Base-by-base conservation (phyloP, 768 basidiomycete species). In the Amanita rubescens region DNA sequence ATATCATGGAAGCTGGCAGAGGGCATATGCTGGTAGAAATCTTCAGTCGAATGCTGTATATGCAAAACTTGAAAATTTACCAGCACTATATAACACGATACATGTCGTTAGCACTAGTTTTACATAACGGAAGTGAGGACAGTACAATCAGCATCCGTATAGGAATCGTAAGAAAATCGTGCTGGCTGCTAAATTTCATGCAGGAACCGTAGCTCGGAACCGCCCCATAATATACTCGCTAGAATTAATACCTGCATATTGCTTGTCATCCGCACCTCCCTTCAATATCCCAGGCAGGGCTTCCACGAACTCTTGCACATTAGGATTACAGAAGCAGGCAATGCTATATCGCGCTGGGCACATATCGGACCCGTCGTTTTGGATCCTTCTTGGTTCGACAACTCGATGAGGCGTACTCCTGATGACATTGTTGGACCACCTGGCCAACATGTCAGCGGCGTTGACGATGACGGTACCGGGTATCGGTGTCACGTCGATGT, bases 321-420 rank as follows among this genome's bases (percentile, higher is more conserved):
- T 49, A n/a, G 49, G 49, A 24, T 35, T 37, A n/a, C 49, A 49
- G 69, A 93, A 93, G 73, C 88, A 93, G 7, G 87, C 90, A 49
- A 92, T 85, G 8, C 87, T 89, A 62, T 90, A 87, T 24, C 90
- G 78, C 8, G 71, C 67, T 0, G 87, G 83, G 1, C 81, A 84
- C 54, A 82, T 67, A n/a, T 65, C 69, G 57, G 83, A 80, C 5
- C 69, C 71, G 7, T 75, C 71, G 58, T 65, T n/a, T n/a, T n/a
- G 73, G 68, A 11, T 74, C 75, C 0, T n/a, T n/a, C 80, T 71
- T 19, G 90, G 88, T 3, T 85, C 83, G 6, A 91, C 90, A 19
- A 93, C 90, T 14, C 86, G 81, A 66, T 91, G 90, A 15, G 90
- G 75, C 2, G 90, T 91, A 39, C 88, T 89, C 19, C 84, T 80